These are phyloP conservation scores for Umbelopsis ramanniana DNA, from an alignment of 192 early-diverging fungal genomes.

Conservation along the genomic window DNA sequence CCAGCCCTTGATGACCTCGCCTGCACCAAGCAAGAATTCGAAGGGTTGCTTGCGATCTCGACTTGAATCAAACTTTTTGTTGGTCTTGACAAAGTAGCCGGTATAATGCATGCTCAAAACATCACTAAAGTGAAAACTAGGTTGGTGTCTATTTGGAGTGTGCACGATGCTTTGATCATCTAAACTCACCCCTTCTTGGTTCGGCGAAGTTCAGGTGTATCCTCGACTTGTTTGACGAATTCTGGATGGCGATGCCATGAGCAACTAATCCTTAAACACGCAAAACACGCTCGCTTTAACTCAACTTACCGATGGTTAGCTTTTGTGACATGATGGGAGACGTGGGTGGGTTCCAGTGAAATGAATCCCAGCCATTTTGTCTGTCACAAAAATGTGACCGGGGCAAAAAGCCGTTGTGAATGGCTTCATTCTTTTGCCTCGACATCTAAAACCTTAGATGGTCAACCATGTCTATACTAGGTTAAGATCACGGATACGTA, in stretches of 20 bases:
- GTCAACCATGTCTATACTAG: constrained; percentile 20
- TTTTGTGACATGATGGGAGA: not conserved
- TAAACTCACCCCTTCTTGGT: constrained; percentile 2
- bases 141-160: no score
- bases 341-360: not conserved
- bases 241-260: not conserved
- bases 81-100: constrained; percentile 49
- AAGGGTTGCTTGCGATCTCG: constrained; percentile 74
- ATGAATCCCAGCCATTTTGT: not conserved
- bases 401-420: not conserved
- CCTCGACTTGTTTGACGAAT: constrained; percentile 10
- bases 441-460: not conserved
- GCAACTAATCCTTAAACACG: no score
- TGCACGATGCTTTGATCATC: not conserved
- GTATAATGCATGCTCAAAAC: constrained; percentile 22
- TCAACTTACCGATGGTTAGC: not conserved
- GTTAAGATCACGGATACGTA: constrained; percentile 10
- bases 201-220: constrained; percentile 6
- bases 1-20: constrained; percentile 84
- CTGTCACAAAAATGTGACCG: not conserved
- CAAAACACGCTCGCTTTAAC: not conserved
- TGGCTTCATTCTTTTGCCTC: not conserved
- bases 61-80: constrained; percentile 73
- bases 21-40: constrained; percentile 75
- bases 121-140: constrained; percentile 2